Base-by-base conservation (phyloP, 257 asterid genomes). In the Rauvolfia tetraphylla region DNA sequence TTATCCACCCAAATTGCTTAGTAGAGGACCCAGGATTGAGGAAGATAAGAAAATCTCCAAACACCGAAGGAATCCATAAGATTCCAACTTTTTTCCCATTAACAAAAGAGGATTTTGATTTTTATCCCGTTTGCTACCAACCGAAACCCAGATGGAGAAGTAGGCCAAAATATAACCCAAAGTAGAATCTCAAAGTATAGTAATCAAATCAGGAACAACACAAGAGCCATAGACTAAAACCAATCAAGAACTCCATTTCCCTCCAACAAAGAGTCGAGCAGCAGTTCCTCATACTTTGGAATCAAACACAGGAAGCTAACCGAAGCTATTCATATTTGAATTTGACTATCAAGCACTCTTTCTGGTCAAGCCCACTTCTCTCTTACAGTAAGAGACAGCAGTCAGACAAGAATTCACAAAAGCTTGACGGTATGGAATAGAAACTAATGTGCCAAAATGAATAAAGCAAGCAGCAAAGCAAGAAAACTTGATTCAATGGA, bases 1-100 rank as follows among this genome's bases (percentile, higher is more conserved):
- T 91, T 88, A 87, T 85, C 93, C 90, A 80, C 72, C 68, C 82
- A 77, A 84, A 76, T 65, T 81, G 82, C 86, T 78, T 73, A 82
- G 78, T 63, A 75, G 56, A 85, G 80, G 81, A 84, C 85, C 87
- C 78, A 72, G 84, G 69, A 80, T 73, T 77, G 83, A 46, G 42
- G 76, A 80, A 75, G 76, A 78, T 75, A 70, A 80, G 80, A 18
- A 80, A 80, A 56, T 76, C 73, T 79, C 68, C 76, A 75, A 76
- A 79, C 80, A 68, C 72, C 80, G 78, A 72, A 85, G 58, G 78
- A 81, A 74, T 77, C 76, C 75, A 25, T 77, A 53, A 86, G 88
- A 84, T 77, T 86, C 86, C 75, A 79, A 73, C 78, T 81, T 81
- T 81, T 81, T 81, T 57, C 29, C 75, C 49, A 73, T 46, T 62